These are phyloP conservation scores for Sarocladium brachiariae DNA, from an alignment of 2,329 filamentous ascomycete genomes.

Conservation along the genomic window DNA sequence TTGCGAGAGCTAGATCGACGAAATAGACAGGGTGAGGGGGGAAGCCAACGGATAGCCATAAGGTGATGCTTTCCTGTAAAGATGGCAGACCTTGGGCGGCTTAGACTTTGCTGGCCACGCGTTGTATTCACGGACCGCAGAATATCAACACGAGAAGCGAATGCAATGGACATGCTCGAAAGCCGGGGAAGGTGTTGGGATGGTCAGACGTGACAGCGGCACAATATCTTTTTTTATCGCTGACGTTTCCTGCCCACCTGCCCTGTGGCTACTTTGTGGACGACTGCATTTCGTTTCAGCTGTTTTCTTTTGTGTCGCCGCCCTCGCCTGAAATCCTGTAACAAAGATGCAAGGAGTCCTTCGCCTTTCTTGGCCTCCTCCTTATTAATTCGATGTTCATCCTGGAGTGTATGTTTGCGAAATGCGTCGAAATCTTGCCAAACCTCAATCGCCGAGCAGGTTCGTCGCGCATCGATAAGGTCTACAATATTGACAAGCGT, in stretches of 20 bases:
- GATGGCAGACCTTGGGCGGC: no score
- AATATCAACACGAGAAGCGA: no score
- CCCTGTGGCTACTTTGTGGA: neutral
- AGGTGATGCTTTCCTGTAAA: no score
- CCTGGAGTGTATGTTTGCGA: slow-evolving; percentile 18
- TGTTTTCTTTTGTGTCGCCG: neutral
- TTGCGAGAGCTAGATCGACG: neutral
- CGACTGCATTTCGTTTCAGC: neutral
- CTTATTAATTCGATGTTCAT: slow-evolving; percentile 15
- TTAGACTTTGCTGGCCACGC: no score
- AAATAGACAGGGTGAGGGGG: no score
- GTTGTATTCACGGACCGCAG: no score
- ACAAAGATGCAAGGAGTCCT: slow-evolving; percentile 17
- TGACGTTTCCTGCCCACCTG: neutral
- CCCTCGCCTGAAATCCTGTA: slow-evolving; percentile 11
- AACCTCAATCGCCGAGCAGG: slow-evolving; percentile 16
- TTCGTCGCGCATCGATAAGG: slow-evolving; percentile 23
- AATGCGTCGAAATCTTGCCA: slow-evolving; percentile 22
- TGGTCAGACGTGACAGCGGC: no score
- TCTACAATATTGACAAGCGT: slow-evolving; percentile 25
- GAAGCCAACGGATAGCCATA: no score
- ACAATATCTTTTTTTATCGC: no score
- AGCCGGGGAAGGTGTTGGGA: no score
- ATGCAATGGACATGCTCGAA: no score
- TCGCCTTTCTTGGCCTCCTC: slow-evolving; percentile 18